Evolutionary conservation across 352 stramenopile species (phyloP).

Genomic region (Globisporangium megalacanthum): DNA sequence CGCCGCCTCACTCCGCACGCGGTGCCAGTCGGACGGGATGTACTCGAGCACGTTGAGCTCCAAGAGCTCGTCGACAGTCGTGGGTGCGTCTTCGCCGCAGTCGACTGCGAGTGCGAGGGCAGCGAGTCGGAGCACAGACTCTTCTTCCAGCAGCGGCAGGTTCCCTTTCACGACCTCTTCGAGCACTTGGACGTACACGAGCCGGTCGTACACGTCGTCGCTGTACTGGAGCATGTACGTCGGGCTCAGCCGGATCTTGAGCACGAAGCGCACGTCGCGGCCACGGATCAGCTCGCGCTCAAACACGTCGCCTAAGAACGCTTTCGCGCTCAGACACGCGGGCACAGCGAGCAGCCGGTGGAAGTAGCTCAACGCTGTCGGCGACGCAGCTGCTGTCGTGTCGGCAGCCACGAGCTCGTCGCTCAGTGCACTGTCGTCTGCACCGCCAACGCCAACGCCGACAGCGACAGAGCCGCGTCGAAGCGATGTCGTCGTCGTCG

Average conservation of each 20-base stretch:
- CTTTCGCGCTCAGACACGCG: slow-evolving; percentile 72
- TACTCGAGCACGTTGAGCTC: slow-evolving; percentile 83
- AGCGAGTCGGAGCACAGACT: slow-evolving; percentile 69
- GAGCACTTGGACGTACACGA: slow-evolving; percentile 89
- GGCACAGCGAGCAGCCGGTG: slow-evolving; percentile 75
- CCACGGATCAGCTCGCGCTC: slow-evolving; percentile 87
- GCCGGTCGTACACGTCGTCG: slow-evolving; percentile 78
- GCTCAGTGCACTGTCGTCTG: background rate
- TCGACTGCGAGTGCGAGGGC: slow-evolving; percentile 82
- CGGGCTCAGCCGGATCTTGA: slow-evolving; percentile 90
- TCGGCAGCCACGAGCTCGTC: background rate
- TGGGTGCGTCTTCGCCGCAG: slow-evolving; percentile 46
- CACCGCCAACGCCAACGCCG: slow-evolving; percentile 8
- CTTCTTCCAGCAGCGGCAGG: slow-evolving; percentile 73
- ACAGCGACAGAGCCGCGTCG: slow-evolving; percentile 23
- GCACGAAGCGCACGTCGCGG: slow-evolving; percentile 88
- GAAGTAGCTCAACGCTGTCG: slow-evolving; percentile 47
- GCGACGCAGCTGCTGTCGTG: slow-evolving; percentile 20
- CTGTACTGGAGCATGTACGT: slow-evolving; percentile 78
- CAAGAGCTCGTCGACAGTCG: slow-evolving; percentile 50
- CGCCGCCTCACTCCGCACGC: slow-evolving; percentile 60
- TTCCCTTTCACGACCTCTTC: slow-evolving; percentile 91
- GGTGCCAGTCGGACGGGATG: slow-evolving; percentile 73
- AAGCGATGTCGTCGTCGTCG: slow-evolving; percentile 3
- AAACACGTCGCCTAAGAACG: slow-evolving; percentile 90